Evolutionary conservation across 2,329 filamentous ascomycete species (phyloP), one percentile per base, ranked within the genome.

Genomic region (Epichloe baconii): DNA sequence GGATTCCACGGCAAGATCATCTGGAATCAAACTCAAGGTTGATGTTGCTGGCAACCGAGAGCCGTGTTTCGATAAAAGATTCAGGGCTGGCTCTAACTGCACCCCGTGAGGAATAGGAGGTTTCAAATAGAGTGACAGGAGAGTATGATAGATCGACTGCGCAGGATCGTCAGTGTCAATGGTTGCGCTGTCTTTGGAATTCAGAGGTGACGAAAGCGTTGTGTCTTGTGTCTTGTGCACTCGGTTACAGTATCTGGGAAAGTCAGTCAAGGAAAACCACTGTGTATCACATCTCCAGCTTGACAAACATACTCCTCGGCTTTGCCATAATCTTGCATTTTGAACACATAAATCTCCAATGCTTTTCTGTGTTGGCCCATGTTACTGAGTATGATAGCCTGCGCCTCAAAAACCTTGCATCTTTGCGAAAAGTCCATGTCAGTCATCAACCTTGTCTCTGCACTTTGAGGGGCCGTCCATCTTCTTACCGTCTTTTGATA

Each of bases 281-380:
- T n/a, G 14, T 19, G 6, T 10, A n/a, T 41, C 12, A n/a, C 15
- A 19, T 35, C 42, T 23, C 21, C 19, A 35, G 34, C 42, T 14
- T 41, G 36, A 6, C 14, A 45, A 74, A 47, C 82, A 55, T 71
- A 95, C 84, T 95, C 88, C 77, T 98, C 93, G 35, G 93, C 93
- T 68, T 95, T 97, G 12, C 71, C 73, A 55, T 87, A 91, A 65
- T 95, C 85, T 58, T 86, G 73, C 66, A 98, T 79, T 66, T 91
- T 93, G 70, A 96, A 98, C 31, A 97, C 91, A 64, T 95, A 98
- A 49, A 98, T 95, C 64, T 93, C 86, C n/a, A 98, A 72, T 0
- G 93, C 93, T 68, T 97, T 89, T 63, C 88, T 90, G 69, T 98
- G 90, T 60, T 91, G 85, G 6, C 88, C 88, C 87, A 97, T 95